Evolutionary conservation across 306 rosid species (phyloP).

Genomic region (Quercus berberidifolia): DNA sequence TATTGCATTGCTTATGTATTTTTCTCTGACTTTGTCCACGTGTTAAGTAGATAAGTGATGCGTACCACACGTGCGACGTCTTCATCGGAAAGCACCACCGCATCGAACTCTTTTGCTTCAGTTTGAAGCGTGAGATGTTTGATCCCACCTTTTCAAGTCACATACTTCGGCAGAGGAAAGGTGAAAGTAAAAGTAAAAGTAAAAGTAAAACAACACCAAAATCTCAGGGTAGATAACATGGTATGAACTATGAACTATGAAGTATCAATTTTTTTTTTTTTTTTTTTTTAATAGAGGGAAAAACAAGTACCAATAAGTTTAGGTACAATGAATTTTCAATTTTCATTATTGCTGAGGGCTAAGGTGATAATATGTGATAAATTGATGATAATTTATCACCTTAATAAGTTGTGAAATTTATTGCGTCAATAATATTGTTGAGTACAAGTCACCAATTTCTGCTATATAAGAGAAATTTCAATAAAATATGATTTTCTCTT

Average conservation of each 20-base stretch:
- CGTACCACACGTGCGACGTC: constrained; percentile 47
- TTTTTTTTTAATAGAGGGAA: no score
- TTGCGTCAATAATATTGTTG: no score
- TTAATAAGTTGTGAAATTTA: no score
- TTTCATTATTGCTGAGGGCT: no score
- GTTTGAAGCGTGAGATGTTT: constrained; percentile 45
- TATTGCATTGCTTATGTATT: background rate
- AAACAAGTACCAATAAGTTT: no score
- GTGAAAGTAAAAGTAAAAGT: background rate
- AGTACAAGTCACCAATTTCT: no score
- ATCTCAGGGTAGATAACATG: background rate
- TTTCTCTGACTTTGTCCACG: constrained; percentile 7
- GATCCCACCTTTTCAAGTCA: constrained; percentile 2
- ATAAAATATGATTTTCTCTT: no score
- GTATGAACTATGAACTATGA: background rate
- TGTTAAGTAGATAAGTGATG: constrained; percentile 13
- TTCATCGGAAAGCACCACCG: constrained; percentile 51
- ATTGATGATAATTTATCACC: no score
- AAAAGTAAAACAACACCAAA: constrained; percentile 24
- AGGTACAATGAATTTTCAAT: no score
- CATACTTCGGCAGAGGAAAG: background rate
- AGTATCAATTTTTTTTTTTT: background rate
- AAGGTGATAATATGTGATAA: no score
- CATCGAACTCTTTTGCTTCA: constrained; percentile 52
- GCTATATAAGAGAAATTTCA: no score